These are phyloP conservation scores for Penicillium sp. DNA, from an alignment of 2,329 filamentous ascomycete genomes.

Conservation along the genomic window DNA sequence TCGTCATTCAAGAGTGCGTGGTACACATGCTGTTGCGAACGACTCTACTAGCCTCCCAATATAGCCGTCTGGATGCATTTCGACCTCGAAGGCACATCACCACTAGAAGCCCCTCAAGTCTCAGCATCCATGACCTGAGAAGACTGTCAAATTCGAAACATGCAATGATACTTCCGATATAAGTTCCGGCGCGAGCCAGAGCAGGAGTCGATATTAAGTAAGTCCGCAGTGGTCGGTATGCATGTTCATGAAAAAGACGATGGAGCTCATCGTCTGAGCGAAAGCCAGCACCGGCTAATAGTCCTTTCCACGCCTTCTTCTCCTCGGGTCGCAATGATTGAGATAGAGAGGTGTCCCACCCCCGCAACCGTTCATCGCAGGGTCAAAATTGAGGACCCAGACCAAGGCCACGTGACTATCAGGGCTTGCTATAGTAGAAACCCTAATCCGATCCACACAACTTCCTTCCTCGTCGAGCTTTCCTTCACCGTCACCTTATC, in stretches of 20 bases:
- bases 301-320: neutral
- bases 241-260: neutral
- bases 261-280: neutral
- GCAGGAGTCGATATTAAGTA: constrained; percentile 7
- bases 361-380: neutral
- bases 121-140: constrained; percentile 6
- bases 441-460: constrained; percentile 30
- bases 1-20: constrained; percentile 10
- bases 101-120: constrained; percentile 1
- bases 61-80: constrained; percentile 14
- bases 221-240: constrained; percentile 4
- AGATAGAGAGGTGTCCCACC: neutral
- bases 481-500: constrained; percentile 19
- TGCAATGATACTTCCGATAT: neutral
- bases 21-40: neutral
- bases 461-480: constrained; percentile 15
- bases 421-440: constrained; percentile 20
- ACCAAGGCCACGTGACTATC: constrained; percentile 12
- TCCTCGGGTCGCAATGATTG: neutral
- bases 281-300: neutral
- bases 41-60: neutral
- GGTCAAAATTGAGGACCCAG: neutral
- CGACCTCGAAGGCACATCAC: constrained; percentile 15
- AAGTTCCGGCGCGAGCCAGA: neutral
- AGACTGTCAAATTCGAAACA: neutral